These are phyloP conservation scores for Malus sieversii DNA, from an alignment of 306 rosid genomes.

Conservation along the genomic window DNA sequence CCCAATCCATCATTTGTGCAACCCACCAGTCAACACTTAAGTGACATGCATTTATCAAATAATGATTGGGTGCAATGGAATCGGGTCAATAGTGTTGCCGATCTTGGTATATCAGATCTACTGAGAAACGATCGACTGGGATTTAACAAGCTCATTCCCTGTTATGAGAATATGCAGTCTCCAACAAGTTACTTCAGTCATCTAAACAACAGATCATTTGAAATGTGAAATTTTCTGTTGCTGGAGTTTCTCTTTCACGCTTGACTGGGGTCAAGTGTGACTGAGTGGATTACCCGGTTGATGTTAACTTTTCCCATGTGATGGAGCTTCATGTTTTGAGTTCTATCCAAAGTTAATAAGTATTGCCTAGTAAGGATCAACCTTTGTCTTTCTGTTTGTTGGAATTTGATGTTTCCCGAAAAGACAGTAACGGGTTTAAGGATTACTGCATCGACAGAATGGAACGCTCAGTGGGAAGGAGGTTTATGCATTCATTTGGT, in stretches of 20 bases:
- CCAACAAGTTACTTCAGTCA: constrained; percentile 1
- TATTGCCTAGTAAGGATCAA: constrained; percentile 3
- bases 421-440: not conserved
- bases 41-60: not conserved
- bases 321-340: not conserved
- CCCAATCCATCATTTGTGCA: not conserved
- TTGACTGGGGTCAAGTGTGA: not conserved
- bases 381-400: not conserved
- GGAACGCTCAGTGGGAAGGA: not conserved
- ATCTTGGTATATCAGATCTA: not conserved
- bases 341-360: not conserved
- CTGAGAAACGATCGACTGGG: not conserved
- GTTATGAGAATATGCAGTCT: not conserved
- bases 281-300: not conserved
- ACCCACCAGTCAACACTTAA: not conserved
- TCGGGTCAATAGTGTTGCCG: not conserved
- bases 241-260: not conserved
- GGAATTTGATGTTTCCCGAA: not conserved
- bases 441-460: not conserved
- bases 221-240: not conserved
- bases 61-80: constrained; percentile 1
- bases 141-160: constrained; percentile 2
- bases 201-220: constrained; percentile 1
- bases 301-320: not conserved
- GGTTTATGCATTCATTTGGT: not conserved